Evolutionary conservation across 2,329 filamentous ascomycete species (phyloP).

Genomic region (Diplodia mutila): DNA sequence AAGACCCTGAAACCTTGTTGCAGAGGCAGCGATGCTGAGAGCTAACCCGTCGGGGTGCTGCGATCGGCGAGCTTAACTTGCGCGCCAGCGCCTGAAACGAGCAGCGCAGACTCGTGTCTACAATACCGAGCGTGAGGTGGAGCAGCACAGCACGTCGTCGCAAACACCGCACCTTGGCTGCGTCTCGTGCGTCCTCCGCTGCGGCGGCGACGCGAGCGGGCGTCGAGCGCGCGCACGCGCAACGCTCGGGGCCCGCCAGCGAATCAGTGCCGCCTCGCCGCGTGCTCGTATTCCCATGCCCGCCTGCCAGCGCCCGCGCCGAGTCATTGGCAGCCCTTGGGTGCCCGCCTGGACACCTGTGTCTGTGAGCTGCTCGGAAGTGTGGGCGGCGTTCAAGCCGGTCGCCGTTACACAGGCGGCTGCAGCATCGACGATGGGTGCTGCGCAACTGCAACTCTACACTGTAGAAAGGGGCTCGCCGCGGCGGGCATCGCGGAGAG

Average conservation of each 20-base stretch:
- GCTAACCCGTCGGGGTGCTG: slow-evolving; percentile 4
- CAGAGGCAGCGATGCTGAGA: background rate
- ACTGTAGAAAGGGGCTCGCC: background rate
- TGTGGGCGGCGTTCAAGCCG: slow-evolving; percentile 15
- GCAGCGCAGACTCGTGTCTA: slow-evolving; percentile 1
- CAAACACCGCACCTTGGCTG: slow-evolving; percentile 21
- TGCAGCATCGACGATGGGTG: background rate
- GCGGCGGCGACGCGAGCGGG: slow-evolving; percentile 17
- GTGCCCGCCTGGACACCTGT: slow-evolving; percentile 6
- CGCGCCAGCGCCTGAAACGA: slow-evolving; percentile 18
- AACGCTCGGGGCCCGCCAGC: slow-evolving; percentile 9
- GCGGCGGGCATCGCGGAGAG: background rate
- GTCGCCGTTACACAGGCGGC: slow-evolving; percentile 10
- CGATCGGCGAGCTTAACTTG: slow-evolving; percentile 19
- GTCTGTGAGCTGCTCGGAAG: background rate
- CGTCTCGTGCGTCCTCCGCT: slow-evolving; percentile 18
- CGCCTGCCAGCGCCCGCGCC: background rate
- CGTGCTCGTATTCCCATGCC: slow-evolving; percentile 20
- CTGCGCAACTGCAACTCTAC: background rate
- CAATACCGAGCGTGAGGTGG: background rate
- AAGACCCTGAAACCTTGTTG: slow-evolving; percentile 5
- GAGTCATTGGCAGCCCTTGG: slow-evolving; percentile 7
- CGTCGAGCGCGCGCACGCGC: slow-evolving; percentile 2
- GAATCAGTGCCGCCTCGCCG: slow-evolving; percentile 6
- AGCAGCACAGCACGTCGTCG: slow-evolving; percentile 18